Conservation (phyloP, 1,284 basidiomycete species). For the Boletus mariae region DNA sequence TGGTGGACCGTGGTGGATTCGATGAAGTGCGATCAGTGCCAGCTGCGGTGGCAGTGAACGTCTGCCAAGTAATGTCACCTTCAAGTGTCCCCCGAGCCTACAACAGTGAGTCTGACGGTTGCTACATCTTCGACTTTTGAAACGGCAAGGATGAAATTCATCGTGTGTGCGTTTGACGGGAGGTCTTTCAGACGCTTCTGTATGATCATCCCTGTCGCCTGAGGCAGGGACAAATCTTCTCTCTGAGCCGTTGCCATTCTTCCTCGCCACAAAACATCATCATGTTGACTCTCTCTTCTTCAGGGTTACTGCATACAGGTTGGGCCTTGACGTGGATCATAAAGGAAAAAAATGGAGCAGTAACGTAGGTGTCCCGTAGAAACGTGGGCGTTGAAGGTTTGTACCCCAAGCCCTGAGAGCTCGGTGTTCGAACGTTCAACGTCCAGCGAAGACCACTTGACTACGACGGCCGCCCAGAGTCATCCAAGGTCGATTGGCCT, state of each 20-base stretch:
- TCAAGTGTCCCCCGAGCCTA: neutral
- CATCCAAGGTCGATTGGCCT: neutral
- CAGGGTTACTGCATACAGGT: constrained; percentile 2
- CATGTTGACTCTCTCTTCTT: constrained; percentile 14
- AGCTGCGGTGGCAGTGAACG: neutral
- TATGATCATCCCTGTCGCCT: constrained; percentile 18
- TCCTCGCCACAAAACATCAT: neutral
- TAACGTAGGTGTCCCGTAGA: neutral
- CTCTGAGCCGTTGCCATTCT: constrained; percentile 26
- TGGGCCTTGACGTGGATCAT: neutral
- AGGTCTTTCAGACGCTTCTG: constrained; percentile 30
- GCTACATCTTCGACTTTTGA: neutral
- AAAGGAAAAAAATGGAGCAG: neutral
- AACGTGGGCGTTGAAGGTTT: neutral
- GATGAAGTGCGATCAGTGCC: no score
- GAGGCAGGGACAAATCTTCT: constrained; percentile 28
- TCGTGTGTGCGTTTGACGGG: constrained; percentile 19
- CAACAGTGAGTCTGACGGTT: constrained; percentile 12
- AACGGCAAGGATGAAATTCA: constrained; percentile 21
- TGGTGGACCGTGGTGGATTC: no score
- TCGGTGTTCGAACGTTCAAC: no score
- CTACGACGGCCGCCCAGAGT: neutral
- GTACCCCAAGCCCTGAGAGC: no score
- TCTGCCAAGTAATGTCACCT: neutral
- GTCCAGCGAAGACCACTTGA: no score